These are phyloP conservation scores for Podaxis sp. DNA, from an alignment of 768 basidiomycete species.

Conservation along the genomic window DNA sequence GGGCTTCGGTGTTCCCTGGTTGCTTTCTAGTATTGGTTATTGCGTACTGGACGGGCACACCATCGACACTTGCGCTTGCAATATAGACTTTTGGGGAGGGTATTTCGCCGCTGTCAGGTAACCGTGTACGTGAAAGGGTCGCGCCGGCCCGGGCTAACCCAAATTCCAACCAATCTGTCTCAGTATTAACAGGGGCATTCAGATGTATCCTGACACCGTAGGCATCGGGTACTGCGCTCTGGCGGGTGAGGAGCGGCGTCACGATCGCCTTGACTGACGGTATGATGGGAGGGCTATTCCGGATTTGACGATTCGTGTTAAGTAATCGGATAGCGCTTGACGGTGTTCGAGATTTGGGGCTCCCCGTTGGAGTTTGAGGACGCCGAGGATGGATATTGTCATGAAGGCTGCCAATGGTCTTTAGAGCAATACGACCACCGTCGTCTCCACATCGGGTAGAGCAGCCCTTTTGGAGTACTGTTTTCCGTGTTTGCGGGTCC, in stretches of 20 bases:
- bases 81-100: constrained; percentile 50
- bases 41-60: constrained; percentile 63
- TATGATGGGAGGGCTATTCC: constrained; percentile 62
- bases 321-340: constrained; percentile 27
- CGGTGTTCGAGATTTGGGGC: constrained; percentile 27
- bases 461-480: constrained; percentile 60
- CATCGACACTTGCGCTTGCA: constrained; percentile 61
- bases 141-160: constrained; percentile 51
- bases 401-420: constrained; percentile 29
- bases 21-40: constrained; percentile 41
- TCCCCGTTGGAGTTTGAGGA: constrained; percentile 37
- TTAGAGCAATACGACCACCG: constrained; percentile 58
- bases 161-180: constrained; percentile 77
- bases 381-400: constrained; percentile 22
- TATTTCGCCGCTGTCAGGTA: constrained; percentile 19
- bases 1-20: constrained; percentile 31
- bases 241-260: constrained; percentile 45
- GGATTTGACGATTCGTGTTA: constrained; percentile 31
- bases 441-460: constrained; percentile 62
- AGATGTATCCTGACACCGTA: constrained; percentile 63
- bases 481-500: constrained; percentile 63
- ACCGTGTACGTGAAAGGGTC: constrained; percentile 16
- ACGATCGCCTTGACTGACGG: constrained; percentile 55
- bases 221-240: constrained; percentile 34
- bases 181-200: constrained; percentile 55